Percentiles rank a stretch among this genome's conserved stretches.
phyloP scores from a whole-genome alignment of 2,329 filamentous ascomycete species.

The Magnaporthales sp. region DNA sequence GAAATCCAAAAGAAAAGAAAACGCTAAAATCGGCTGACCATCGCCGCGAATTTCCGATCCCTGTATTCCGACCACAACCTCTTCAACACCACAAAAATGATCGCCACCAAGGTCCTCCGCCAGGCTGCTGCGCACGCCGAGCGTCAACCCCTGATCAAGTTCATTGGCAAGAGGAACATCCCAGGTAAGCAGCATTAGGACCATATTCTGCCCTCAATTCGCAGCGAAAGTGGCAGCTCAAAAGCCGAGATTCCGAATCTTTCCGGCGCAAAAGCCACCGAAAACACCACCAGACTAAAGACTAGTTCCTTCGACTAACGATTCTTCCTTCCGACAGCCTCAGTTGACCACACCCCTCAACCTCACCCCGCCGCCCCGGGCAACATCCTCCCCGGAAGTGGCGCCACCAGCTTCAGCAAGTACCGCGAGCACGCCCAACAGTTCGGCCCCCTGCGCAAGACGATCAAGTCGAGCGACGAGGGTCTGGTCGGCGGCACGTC shows the following conservation, averaged over 20 bases:
- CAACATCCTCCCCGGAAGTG: conserved; percentile 50
- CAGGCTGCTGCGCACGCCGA: conserved; percentile 51
- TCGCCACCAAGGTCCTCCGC: conserved; percentile 46
- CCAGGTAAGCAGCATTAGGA: conserved; percentile 36
- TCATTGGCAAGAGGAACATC: conserved; percentile 50
- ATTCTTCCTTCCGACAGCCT: conserved; percentile 34
- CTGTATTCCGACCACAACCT: neutral
- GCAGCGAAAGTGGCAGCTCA: neutral
- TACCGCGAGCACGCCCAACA: conserved; percentile 74
- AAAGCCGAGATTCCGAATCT: neutral
- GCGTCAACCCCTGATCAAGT: conserved; percentile 53
- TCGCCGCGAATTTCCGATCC: neutral
- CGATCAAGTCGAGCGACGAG: conserved; percentile 28
- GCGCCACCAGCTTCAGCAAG: conserved; percentile 56
- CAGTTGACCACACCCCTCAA: conserved; percentile 63
- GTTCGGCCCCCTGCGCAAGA: conserved; percentile 64
- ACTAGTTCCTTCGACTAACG: neutral
- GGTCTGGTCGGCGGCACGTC: conserved; percentile 49
- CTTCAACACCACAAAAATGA: conserved; percentile 31
- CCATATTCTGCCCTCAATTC: neutral
- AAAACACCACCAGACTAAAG: neutral
- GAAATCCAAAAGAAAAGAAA: neutral
- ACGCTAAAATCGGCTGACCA: neutral
- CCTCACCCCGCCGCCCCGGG: conserved; percentile 65
- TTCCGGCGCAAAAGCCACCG: neutral